phyloP scores from a whole-genome alignment of 495 filamentous ascomycete genomes.

The Clohesyomyces aquaticus region DNA sequence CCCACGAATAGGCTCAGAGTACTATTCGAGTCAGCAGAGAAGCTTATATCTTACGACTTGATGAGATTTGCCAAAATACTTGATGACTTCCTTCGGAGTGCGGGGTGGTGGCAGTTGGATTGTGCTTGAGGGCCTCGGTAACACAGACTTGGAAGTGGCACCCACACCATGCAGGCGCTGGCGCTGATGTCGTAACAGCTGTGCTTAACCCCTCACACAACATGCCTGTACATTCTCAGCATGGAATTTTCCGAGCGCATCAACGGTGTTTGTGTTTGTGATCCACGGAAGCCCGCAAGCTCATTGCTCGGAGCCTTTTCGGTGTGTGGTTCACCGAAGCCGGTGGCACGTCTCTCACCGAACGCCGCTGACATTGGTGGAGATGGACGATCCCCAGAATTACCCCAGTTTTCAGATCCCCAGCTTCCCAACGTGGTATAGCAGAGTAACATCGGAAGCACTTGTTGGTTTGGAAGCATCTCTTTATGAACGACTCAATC shows the following conservation, averaged over 20 bases:
- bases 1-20: too few relatives aligned
- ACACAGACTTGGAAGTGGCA: neutral
- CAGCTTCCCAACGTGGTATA: slow-evolving; percentile 18
- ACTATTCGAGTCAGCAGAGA: too few relatives aligned
- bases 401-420: slow-evolving; percentile 8
- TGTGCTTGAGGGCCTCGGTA: neutral
- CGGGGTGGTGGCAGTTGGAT: too few relatives aligned
- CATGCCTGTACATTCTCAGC: too few relatives aligned
- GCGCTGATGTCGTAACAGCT: too few relatives aligned
- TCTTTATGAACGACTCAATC: neutral
- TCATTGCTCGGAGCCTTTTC: neutral
- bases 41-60: too few relatives aligned
- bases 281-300: neutral
- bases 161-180: too few relatives aligned
- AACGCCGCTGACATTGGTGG: neutral
- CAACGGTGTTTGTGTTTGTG: neutral
- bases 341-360: neutral
- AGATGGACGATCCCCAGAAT: slow-evolving; percentile 5
- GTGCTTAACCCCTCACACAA: too few relatives aligned
- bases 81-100: neutral
- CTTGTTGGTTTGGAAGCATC: neutral
- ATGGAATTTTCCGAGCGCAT: neutral
- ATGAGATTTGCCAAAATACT: neutral
- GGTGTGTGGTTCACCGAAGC: neutral
- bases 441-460: neutral